Evolutionary conservation across 139 green algal genomes (phyloP).

Genomic region (Chlamydomonas incerta): DNA sequence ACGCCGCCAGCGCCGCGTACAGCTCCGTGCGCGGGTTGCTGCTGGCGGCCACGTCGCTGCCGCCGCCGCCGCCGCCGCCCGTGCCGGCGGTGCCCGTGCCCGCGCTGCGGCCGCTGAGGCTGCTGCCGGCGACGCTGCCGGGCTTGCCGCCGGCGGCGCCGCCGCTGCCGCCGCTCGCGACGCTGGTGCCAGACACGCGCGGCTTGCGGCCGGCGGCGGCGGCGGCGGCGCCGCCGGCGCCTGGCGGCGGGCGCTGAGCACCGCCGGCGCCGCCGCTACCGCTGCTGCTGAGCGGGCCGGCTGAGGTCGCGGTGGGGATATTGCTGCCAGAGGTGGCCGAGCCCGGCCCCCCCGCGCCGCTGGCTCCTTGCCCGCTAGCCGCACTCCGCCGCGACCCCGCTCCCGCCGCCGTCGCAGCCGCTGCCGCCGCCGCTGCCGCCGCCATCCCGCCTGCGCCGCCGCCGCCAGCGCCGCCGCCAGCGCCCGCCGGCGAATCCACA

Average conservation of each 20-base stretch:
- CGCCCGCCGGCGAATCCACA: no score
- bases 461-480: no score
- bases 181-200: not conserved
- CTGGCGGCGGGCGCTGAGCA: no score
- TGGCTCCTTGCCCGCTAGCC: not conserved
- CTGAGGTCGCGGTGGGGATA: no score
- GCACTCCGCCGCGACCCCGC: no score
- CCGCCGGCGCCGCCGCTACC: no score
- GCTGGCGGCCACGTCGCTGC: not conserved
- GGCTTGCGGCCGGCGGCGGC: no score
- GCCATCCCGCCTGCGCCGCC: not conserved
- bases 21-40: conserved; percentile 27
- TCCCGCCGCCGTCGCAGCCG: no score
- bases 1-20: conserved; percentile 23
- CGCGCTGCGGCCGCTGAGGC: no score
- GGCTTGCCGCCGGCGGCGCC: not conserved
- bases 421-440: no score
- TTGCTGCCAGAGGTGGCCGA: not conserved
- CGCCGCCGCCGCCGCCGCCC: not conserved
- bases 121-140: not conserved
- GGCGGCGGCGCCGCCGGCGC: no score
- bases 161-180: not conserved
- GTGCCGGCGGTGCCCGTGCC: not conserved
- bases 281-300: not conserved
- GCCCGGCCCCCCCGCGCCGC: no score